Base-by-base conservation (phyloP, 371 early-diverging fungal species). In the Mucor ambiguus region DNA sequence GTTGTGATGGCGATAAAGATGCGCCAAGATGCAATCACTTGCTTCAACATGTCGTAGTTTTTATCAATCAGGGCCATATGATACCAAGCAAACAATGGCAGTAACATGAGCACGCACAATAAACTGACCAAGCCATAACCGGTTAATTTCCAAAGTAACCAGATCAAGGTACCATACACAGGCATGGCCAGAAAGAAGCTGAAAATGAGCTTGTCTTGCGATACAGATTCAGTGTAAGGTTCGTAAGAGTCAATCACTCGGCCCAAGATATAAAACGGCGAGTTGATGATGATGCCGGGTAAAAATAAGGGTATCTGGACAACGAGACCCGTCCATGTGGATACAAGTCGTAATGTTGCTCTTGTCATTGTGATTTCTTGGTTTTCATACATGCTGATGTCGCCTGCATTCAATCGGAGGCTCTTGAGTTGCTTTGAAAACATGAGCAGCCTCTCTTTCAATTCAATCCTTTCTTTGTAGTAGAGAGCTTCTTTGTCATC, bases 241-340 rank as follows among this genome's bases (percentile, higher is more conserved):
- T 87, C 87, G 38, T 68, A 80, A 12, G 71, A 73, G 32, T 82
- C 82, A 58, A 79, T 75, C 10, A 80, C 10, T 26, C 70, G 73
- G 30, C 81, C 85, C 11, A 85, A 38, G 16, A 80, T 46, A 56
- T 84, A 87, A 3, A 87, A 76, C 0, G 87, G 87, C 14, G 75
- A 80, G 57, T 85, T 85, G 66, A 87, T 78, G 44, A 81, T 68
- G 18, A 85, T 71, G 56, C 83, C 85, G 10, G 87, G 87, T 63
- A 87, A 67, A 63, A 84, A 85, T 29, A 87, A 63, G 52, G 87
- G 87, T 38, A 87, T 71, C 58, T 85, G 83, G 48, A 80, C 48
- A 1, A 76, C 33, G 14, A 84, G 70, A 9, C 72, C 67, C 2
- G 70, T 68, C 66, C 79, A 74, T 11, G 76, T 76, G 5, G 77